Evolutionary conservation across 1,284 basidiomycete species (phyloP).

Genomic region (Phylloporus sp.): DNA sequence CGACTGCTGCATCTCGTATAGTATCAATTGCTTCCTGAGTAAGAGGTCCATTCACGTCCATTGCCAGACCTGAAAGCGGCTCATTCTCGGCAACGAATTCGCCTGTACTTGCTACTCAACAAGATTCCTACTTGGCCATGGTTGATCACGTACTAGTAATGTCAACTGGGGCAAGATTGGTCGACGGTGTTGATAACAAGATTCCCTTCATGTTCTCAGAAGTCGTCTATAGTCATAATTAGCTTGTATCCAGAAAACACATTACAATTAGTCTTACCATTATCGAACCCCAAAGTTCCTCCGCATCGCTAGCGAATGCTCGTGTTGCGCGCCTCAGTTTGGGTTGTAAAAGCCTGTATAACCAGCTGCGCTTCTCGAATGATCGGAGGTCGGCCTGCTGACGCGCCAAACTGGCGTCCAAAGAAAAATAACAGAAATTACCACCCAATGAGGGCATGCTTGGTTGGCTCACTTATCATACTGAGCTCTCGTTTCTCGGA

Average conservation of each 20-base stretch:
- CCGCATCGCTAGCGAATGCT: not conserved
- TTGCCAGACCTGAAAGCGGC: not conserved
- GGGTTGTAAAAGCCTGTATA: not conserved
- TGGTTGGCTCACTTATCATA: conserved; percentile 13
- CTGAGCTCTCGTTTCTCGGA: conserved; percentile 8
- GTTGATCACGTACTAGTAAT: conserved; percentile 13
- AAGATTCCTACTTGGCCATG: not conserved
- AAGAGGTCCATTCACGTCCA: conserved; percentile 3
- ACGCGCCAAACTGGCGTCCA: conserved; percentile 4
- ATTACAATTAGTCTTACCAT: conserved; percentile 9
- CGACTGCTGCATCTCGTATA: not conserved
- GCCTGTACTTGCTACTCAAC: conserved; percentile 4
- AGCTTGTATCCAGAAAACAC: not conserved
- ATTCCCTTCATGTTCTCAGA: conserved; percentile 15
- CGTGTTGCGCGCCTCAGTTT: conserved; percentile 1
- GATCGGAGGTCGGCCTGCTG: conserved; percentile 10
- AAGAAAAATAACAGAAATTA: too few relatives aligned
- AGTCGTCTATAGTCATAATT: conserved; percentile 6
- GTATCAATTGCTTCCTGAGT: conserved; percentile 2
- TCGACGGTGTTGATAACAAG: conserved; percentile 4
- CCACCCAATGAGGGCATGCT: not conserved
- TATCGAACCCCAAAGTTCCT: conserved; percentile 6
- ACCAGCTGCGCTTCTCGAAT: not conserved
- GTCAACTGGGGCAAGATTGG: conserved; percentile 4
- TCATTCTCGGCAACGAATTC: not conserved